Percentiles rank a stretch among this genome's conserved stretches.
phyloP scores from a whole-genome alignment of 148 eudicot species.

The Amaranthus hypochondriacus region DNA sequence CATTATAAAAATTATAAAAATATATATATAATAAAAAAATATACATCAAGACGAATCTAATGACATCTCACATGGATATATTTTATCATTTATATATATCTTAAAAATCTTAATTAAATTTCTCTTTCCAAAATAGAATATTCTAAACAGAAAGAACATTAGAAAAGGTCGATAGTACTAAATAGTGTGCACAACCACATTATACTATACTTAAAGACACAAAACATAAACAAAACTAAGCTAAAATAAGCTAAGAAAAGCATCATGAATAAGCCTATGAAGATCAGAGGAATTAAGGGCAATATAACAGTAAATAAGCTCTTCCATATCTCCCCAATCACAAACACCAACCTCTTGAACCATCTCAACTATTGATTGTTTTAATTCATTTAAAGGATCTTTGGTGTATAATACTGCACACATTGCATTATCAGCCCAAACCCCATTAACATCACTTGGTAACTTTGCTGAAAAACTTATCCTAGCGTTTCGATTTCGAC shows the following conservation, averaged over 20 bases:
- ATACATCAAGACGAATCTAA: no score
- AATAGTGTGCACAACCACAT: no score
- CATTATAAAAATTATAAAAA: no score
- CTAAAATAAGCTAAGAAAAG: conserved; percentile 47
- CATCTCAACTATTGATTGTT: conserved; percentile 55
- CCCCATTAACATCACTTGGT: conserved; percentile 47
- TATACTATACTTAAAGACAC: no score
- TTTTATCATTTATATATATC: no score
- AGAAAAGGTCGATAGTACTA: no score
- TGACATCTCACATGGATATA: no score
- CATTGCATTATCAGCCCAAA: conserved; percentile 38
- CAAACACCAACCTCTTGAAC: conserved; percentile 36
- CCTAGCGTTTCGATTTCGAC: conserved; percentile 18
- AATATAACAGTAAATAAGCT: conserved; percentile 63
- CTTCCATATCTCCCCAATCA: conserved; percentile 66
- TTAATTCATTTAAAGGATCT: conserved; percentile 48
- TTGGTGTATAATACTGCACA: conserved; percentile 54
- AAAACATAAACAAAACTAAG: no score
- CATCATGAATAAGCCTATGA: conserved; percentile 46
- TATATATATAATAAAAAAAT: no score
- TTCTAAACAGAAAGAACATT: no score
- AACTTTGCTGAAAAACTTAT: conserved; percentile 58
- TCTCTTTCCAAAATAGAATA: no score
- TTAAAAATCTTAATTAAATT: no score
- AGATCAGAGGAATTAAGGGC: conserved; percentile 56